phyloP scores from a whole-genome alignment of 2,329 filamentous ascomycete genomes.

The Pseudogymnoascus sp. region DNA sequence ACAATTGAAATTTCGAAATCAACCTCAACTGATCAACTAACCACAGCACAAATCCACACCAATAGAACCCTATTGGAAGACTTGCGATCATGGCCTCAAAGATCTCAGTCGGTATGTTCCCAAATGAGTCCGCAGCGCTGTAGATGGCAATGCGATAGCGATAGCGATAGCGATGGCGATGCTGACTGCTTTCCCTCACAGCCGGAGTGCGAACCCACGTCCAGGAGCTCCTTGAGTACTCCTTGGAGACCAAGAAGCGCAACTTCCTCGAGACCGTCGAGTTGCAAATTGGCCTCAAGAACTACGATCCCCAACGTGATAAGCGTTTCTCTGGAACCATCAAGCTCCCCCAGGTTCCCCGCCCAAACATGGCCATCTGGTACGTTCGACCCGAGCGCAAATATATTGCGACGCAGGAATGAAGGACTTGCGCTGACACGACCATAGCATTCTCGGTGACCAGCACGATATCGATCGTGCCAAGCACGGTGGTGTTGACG shows the following conservation, averaged over 20 bases:
- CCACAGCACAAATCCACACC: slow-evolving; percentile 50
- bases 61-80: slow-evolving; percentile 71
- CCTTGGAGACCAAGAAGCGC: slow-evolving; percentile 88
- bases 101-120: slow-evolving; percentile 61
- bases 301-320: slow-evolving; percentile 99
- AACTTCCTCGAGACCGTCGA: slow-evolving; percentile 96
- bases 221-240: slow-evolving; percentile 90
- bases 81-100: slow-evolving; percentile 75
- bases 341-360: slow-evolving; percentile 84
- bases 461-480: slow-evolving; percentile 99
- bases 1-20: slow-evolving; percentile 9
- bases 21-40: slow-evolving; percentile 10
- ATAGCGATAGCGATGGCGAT: slow-evolving; percentile 5
- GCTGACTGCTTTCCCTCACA: slow-evolving; percentile 37
- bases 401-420: slow-evolving; percentile 10
- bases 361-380: slow-evolving; percentile 85
- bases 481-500: slow-evolving; percentile 97
- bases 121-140: slow-evolving; percentile 3
- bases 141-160: background rate
- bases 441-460: slow-evolving; percentile 67
- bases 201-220: slow-evolving; percentile 96
- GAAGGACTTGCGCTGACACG: slow-evolving; percentile 22
- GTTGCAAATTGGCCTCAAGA: slow-evolving; percentile 90
- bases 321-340: slow-evolving; percentile 99
- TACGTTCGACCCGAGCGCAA: slow-evolving; percentile 30